Evolutionary conservation across 2,329 filamentous ascomycete species (phyloP), one percentile per base, ranked within the genome.

Genomic region (Cadophora sp.): DNA sequence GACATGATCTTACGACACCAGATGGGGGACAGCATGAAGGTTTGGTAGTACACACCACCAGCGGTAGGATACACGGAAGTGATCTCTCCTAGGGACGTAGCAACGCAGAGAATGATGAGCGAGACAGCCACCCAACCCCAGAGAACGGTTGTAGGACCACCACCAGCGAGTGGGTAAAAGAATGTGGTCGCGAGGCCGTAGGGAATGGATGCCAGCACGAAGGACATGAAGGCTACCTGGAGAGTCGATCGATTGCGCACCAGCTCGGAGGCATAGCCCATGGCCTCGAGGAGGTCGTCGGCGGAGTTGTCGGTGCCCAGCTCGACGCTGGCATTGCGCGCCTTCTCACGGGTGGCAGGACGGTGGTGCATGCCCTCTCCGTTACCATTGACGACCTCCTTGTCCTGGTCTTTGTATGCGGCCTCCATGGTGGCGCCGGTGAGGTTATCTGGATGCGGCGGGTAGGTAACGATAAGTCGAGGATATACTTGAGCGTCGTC

Each of bases 31-130:
- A 93, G 84, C 89, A 92, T 91, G 75, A 90, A 92, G 2, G 90
- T 89, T 79, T 92, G 89, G 78, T 92, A 92, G 80, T 93, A 92
- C 66, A 92, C 90, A 78, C 90, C 90, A 76, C 89, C 89, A 65
- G 89, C 88, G 30, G 89, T 92, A 41, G 90, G 90, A 75, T 90
- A 92, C 39, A 91, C 89, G 73, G 87, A 90, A 67, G 89, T 91
- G 76, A 93, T 92, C 80, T 93, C 90, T 71, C 88, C 89, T 30
- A 92, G 83, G 20, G 89, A 91, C 7, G 84, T 81, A 41, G 90
- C 90, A 47, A 93, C 88, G 77, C 88, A 90, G 72, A 91, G 78
- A 73, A 91, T 90, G 77, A 92, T 90, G 66, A 85, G 70, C n/a
- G 88, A 91, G 43, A 92, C 88, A 50, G 81, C 80, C 39, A 91